These are phyloP conservation scores for Ustilago nuda DNA, from an alignment of 1,284 basidiomycete species.

Conservation along the genomic window DNA sequence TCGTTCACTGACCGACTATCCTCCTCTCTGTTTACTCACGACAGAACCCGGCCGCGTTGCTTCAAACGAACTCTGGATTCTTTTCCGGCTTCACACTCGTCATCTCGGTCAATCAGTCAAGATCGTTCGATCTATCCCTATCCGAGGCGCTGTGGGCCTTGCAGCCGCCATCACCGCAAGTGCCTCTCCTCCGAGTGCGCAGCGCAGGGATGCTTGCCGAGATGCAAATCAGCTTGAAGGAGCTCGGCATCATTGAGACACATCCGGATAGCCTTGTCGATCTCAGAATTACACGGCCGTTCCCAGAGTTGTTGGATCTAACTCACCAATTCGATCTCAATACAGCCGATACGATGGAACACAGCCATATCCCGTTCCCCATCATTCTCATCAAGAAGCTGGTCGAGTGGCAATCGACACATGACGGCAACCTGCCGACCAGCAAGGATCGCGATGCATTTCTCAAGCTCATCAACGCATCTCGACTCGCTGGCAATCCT, in stretches of 20 bases:
- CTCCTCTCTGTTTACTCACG: background rate
- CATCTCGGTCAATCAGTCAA: constrained; percentile 76
- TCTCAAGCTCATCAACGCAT: constrained; percentile 74
- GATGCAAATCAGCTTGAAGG: constrained; percentile 58
- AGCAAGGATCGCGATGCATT: constrained; percentile 82
- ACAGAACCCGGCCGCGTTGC: constrained; percentile 67
- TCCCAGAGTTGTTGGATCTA: constrained; percentile 73
- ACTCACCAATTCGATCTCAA: constrained; percentile 50
- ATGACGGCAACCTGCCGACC: constrained; percentile 71
- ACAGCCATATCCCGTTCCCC: constrained; percentile 64
- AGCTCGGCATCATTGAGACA: constrained; percentile 79
- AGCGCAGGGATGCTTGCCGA: constrained; percentile 62
- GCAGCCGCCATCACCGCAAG: constrained; percentile 40
- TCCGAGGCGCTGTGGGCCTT: constrained; percentile 56
- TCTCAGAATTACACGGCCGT: constrained; percentile 87
- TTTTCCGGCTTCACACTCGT: constrained; percentile 79
- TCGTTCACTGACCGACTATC: constrained; percentile 4
- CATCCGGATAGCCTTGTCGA: constrained; percentile 79
- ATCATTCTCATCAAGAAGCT: constrained; percentile 76
- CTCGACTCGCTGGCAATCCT: constrained; percentile 75
- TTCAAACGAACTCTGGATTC: constrained; percentile 74
- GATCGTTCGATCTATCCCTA: constrained; percentile 44
- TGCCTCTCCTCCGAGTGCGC: constrained; percentile 57
- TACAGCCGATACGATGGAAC: constrained; percentile 55
- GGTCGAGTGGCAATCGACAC: constrained; percentile 78